A percentile compares a stretch with the other conserved stretches of the same genome.
phyloP scores from a whole-genome alignment of 768 basidiomycete genomes.

The Suillus hirtellus region DNA sequence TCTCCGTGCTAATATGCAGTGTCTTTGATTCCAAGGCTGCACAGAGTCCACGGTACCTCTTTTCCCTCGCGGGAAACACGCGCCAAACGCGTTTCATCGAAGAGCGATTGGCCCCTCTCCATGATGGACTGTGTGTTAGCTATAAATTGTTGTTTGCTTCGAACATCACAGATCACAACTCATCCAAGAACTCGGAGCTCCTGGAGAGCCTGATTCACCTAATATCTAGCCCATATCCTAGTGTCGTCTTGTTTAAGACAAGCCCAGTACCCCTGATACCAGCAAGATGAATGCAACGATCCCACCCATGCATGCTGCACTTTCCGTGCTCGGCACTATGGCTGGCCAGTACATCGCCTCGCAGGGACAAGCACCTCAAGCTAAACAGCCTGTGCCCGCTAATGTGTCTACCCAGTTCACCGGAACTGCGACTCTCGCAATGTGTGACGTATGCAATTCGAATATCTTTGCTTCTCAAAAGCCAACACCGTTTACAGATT shows the following conservation, averaged over 20 bases:
- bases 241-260: slow-evolving; percentile 14
- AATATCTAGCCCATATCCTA: slow-evolving; percentile 12
- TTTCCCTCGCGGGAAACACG: slow-evolving; percentile 33
- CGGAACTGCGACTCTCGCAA: slow-evolving; percentile 30
- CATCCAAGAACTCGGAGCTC: slow-evolving; percentile 33
- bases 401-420: slow-evolving; percentile 17
- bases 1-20: not conserved
- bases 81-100: slow-evolving; percentile 28
- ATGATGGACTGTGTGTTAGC: slow-evolving; percentile 14
- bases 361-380: slow-evolving; percentile 26
- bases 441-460: slow-evolving; percentile 50
- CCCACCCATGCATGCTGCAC: slow-evolving; percentile 37
- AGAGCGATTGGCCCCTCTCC: slow-evolving; percentile 13
- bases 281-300: slow-evolving; percentile 29
- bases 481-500: slow-evolving; percentile 35
- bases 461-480: slow-evolving; percentile 10
- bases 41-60: slow-evolving; percentile 17
- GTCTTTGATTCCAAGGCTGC: not conserved
- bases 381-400: slow-evolving; percentile 22
- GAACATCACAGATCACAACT: slow-evolving; percentile 36
- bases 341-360: slow-evolving; percentile 38
- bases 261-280: slow-evolving; percentile 15
- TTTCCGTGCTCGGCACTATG: slow-evolving; percentile 37
- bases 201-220: slow-evolving; percentile 28
- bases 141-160: slow-evolving; percentile 27